Percentiles rank a stretch among this genome's conserved stretches.
Evolutionary conservation across 2,329 filamentous ascomycete genomes (phyloP).

Genomic region (Keithomyces neogunnii): DNA sequence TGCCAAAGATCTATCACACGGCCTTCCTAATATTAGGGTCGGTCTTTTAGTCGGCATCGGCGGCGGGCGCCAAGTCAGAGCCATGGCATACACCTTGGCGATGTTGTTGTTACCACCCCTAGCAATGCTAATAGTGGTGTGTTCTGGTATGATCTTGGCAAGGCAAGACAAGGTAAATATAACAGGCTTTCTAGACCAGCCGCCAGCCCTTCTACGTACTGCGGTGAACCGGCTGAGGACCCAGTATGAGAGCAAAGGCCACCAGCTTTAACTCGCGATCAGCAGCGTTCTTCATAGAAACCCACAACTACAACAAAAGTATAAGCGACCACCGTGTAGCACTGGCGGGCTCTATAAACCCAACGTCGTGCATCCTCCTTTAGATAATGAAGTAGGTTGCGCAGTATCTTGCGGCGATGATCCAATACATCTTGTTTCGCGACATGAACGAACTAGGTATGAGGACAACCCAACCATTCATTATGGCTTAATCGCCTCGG

Average conservation of each 20-base stretch:
- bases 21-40: conserved; percentile 20
- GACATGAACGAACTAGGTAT: not conserved
- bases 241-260: conserved; percentile 3
- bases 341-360: conserved; percentile 5
- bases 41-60: conserved; percentile 10
- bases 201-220: conserved; percentile 7
- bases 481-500: conserved; percentile 11
- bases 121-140: conserved; percentile 7
- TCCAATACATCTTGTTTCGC: not conserved
- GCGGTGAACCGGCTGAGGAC: conserved; percentile 2
- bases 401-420: not conserved
- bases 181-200: conserved; percentile 10
- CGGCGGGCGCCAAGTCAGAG: conserved; percentile 24
- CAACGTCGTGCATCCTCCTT: conserved; percentile 4
- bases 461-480: conserved; percentile 10
- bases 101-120: conserved; percentile 14
- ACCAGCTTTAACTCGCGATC: conserved; percentile 7
- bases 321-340: not conserved
- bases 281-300: not conserved
- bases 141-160: conserved; percentile 16
- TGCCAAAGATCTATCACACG: conserved; percentile 17
- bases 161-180: conserved; percentile 7
- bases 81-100: conserved; percentile 23
- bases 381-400: not conserved
- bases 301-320: not conserved